Percentiles rank a stretch among this genome's conserved stretches.
These are phyloP conservation scores for Beauveria bassiana DNA, from an alignment of 2,329 filamentous ascomycete genomes.

Conservation along the genomic window DNA sequence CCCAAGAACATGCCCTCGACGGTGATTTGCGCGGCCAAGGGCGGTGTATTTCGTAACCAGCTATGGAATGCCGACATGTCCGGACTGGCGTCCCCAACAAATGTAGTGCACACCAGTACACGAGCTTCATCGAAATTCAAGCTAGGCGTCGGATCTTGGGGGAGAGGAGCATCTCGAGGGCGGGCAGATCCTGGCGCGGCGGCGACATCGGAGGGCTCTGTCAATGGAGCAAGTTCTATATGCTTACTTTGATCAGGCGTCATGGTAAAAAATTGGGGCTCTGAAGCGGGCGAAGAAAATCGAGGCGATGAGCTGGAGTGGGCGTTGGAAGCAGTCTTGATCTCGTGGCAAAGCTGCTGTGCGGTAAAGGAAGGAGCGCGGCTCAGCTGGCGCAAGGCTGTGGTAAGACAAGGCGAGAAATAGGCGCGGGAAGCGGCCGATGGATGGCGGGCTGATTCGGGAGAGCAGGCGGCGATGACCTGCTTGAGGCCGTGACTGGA, in stretches of 20 bases:
- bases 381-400: conserved; percentile 47
- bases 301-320: conserved; percentile 33
- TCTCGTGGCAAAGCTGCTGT: conserved; percentile 50
- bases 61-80: conserved; percentile 60
- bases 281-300: conserved; percentile 15
- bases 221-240: conserved; percentile 44
- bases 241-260: conserved; percentile 45
- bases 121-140: conserved; percentile 55
- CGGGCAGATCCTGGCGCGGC: background rate
- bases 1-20: conserved; percentile 63
- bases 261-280: conserved; percentile 42
- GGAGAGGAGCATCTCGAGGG: conserved; percentile 29
- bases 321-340: conserved; percentile 34
- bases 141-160: conserved; percentile 41
- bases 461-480: conserved; percentile 51
- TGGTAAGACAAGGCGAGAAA: conserved; percentile 50
- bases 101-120: conserved; percentile 59
- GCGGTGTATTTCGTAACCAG: conserved; percentile 54
- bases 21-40: conserved; percentile 48
- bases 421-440: conserved; percentile 38
- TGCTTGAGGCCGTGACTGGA: conserved; percentile 53
- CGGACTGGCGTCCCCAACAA: conserved; percentile 56
- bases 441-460: conserved; percentile 26
- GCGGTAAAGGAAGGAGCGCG: conserved; percentile 45
- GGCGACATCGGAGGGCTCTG: conserved; percentile 11